Base-by-base conservation (phyloP, 2,329 filamentous ascomycete genomes). In the Leptosphaerulina australis region DNA sequence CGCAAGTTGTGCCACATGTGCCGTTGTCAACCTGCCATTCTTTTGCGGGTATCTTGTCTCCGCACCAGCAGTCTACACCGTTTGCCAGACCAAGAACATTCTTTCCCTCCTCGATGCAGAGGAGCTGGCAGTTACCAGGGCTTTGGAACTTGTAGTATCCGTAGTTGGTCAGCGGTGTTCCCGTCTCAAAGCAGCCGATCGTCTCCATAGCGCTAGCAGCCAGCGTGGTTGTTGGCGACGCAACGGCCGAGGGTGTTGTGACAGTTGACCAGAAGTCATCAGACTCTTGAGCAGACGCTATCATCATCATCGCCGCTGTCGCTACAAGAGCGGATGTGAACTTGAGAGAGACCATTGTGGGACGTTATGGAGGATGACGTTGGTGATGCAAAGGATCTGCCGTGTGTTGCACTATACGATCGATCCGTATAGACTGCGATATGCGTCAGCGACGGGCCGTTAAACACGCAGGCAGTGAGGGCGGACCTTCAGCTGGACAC, bases 11-110 rank as follows among this genome's bases (percentile, higher is more conserved):
- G 65, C 83, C 78, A 75, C 91, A 96, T 12, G 84, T 74, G 6
- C 68, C 69, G 64, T 87, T 81, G 34, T 80, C 75, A 5, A 83
- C 80, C 52, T 85, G 68, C 30, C 76, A 76, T 12, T 75, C 75
- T 37, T 66, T 58, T 12, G 85, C 77, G 0, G 91, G 91, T 37
- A 92, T 80, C 50, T 79, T 73, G 56, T 84, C 75, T 51, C 91
- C 91, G 65, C 91, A 96, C 64, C 79, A 89, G 74, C 91, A 96
- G 56, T 83, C 73, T 14, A 79, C 77, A 12, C 82, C 82, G 14
- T 80, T 79, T 6, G 80, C 82, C 34, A 89, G 74, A 24, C 80
- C 90, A 63, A 86, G 83, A 6, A 91, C 87, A 1, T 79, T 59
- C 26, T 81, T 78, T 6, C 76, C 63, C 0, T 72, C 64, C 2